Evolutionary conservation across 2,329 filamentous ascomycete species (phyloP), one percentile per base, ranked within the genome.

Genomic region (Eutypella sp.): DNA sequence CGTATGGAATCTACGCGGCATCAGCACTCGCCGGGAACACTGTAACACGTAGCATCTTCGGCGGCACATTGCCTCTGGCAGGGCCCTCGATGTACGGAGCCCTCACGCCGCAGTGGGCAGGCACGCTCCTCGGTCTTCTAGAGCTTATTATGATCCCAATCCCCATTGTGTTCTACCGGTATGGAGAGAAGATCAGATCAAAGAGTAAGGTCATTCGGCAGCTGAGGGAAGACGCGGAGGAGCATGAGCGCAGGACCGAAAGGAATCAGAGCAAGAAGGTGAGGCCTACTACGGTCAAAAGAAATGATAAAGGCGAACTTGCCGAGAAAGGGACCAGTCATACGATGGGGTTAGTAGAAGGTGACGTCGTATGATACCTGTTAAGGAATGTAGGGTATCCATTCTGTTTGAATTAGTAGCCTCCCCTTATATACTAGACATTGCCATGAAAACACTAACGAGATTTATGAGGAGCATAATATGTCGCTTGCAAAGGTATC

Each of bases 1-100:
- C 82, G 6, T 95, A 95, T 55, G 84, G 84, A 4, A 85, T 93
- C 55, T 95, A 90, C 60, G 83, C 89, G 1, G 89, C 89, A 1
- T 87, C 82, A 3, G 89, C 89, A 0, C 71, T 95, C 27, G 88
- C 89, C 0, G 86, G 87, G 0, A 95, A 93, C 55, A 80, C 85
- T 0, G 85, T 95, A 2, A 73, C 89, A 15, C 73, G 89, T 27
- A 85, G 79, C 46, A 62, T 86, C 6, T 73, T 91, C 45, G 89
- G 89, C n/a, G 89, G 84, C n/a, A 78, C 82, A 0, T 69, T 95
- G 10, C 89, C 89, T 0, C 72, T 95, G 1, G 86, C 86, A 2
- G 89, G 87, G 0, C 76, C 85, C 0, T 73, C 75, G 20, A 83
- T 95, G 78, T 95, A 92, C 61, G 60, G 60, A 2, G 69, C 71